Conservation (phyloP, 2,329 filamentous ascomycete genomes). For the Akanthomyces lecanii region DNA sequence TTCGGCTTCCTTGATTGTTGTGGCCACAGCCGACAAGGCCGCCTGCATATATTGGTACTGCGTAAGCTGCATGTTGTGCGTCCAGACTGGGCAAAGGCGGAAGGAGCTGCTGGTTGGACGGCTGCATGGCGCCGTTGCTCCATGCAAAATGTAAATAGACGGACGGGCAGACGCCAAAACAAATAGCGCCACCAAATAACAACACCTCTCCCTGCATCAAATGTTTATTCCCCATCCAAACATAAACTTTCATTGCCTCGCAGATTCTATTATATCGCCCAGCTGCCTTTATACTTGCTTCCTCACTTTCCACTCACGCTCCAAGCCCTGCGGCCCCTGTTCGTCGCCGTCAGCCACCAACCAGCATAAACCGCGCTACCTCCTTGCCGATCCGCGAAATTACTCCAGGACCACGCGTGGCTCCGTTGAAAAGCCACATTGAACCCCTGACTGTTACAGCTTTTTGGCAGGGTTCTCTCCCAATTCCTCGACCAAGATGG, state of each 20-base stretch:
- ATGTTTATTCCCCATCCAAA: background rate
- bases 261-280: background rate
- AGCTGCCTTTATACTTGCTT: conserved; percentile 1
- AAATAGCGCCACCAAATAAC: conserved; percentile 14
- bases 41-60: background rate
- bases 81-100: background rate
- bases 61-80: background rate
- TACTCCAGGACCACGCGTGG: conserved; percentile 17
- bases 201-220: conserved; percentile 6
- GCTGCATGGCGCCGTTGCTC: conserved; percentile 11
- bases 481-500: background rate
- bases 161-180: background rate
- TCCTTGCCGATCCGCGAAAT: conserved; percentile 22
- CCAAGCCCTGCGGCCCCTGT: background rate
- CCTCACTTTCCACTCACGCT: background rate
- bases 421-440: conserved; percentile 13
- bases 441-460: conserved; percentile 14
- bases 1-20: background rate
- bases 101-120: conserved; percentile 8
- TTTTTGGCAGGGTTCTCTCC: conserved; percentile 5
- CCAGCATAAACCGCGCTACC: conserved; percentile 13
- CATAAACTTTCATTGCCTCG: conserved; percentile 5
- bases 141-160: conserved; percentile 16
- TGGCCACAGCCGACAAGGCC: background rate
- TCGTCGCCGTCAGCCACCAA: background rate